Conservation (phyloP, 2,329 filamentous ascomycete genomes). For the Phialophora macrospora region DNA sequence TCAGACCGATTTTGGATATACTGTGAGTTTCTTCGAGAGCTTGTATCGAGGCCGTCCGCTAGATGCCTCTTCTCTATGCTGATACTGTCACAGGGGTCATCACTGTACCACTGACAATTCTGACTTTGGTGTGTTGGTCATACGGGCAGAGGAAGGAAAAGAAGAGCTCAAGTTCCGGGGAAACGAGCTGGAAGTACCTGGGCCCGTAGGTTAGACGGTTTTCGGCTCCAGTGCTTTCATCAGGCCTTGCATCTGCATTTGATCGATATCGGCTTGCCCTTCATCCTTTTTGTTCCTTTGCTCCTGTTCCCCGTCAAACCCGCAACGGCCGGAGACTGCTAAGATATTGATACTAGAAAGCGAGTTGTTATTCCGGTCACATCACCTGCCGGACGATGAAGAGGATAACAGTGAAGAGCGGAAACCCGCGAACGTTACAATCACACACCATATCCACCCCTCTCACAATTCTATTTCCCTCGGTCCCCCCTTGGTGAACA, state of each 20-base stretch:
- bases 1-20: constrained; percentile 44
- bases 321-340: background rate
- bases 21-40: constrained; percentile 26
- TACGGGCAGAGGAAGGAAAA: constrained; percentile 22
- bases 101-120: constrained; percentile 41
- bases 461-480: too few relatives aligned
- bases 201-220: background rate
- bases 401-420: too few relatives aligned
- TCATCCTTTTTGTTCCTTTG: background rate
- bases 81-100: constrained; percentile 35
- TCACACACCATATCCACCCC: too few relatives aligned
- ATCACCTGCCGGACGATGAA: too few relatives aligned
- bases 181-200: background rate
- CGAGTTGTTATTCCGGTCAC: too few relatives aligned
- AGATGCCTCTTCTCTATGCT: background rate
- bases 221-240: background rate
- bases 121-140: constrained; percentile 40
- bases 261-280: too few relatives aligned
- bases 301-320: background rate
- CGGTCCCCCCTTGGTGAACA: too few relatives aligned
- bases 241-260: too few relatives aligned
- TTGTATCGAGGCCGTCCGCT: background rate
- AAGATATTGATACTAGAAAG: too few relatives aligned
- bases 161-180: background rate
- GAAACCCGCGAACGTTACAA: too few relatives aligned